These are phyloP conservation scores for Oryza meyeriana DNA, from an alignment of 176 grass and related monocot genomes.

Conservation along the genomic window DNA sequence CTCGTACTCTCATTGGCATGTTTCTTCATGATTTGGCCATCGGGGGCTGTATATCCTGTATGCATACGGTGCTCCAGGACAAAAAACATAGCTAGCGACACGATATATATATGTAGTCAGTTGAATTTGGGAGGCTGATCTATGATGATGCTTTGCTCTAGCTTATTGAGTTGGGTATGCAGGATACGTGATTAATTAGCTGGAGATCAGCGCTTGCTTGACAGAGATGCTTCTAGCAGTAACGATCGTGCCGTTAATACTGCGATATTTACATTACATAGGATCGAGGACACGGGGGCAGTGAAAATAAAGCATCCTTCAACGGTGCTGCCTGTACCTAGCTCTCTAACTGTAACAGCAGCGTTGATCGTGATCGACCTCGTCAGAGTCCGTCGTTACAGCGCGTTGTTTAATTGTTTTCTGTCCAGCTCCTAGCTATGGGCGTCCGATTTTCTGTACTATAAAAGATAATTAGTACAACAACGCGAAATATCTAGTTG, in stretches of 20 bases:
- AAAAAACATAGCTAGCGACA: not conserved
- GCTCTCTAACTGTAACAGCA: not conserved
- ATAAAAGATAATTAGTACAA: too few species aligned
- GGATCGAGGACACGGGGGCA: not conserved
- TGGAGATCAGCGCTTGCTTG: too few species aligned
- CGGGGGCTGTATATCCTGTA: not conserved
- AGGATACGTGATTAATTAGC: too few species aligned
- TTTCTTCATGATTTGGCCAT: not conserved
- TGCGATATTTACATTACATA: not conserved
- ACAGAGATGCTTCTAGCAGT: too few species aligned
- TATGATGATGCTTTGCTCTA: too few species aligned
- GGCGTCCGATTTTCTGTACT: too few species aligned
- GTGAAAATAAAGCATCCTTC: conserved; percentile 7
- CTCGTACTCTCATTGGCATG: not conserved
- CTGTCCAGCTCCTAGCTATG: too few species aligned
- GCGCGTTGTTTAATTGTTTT: not conserved
- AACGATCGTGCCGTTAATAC: too few species aligned
- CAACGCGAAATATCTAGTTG: too few species aligned
- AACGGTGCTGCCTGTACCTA: too few species aligned
- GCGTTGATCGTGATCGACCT: not conserved
- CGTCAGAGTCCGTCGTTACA: not conserved
- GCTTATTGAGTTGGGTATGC: too few species aligned
- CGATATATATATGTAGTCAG: not conserved
- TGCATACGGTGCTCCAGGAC: not conserved
- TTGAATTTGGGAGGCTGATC: not conserved